A percentile compares a stretch with the other conserved stretches of the same genome.
Conservation (phyloP, 176 grass and related monocot species). For the Aegilops bicornis region DNA sequence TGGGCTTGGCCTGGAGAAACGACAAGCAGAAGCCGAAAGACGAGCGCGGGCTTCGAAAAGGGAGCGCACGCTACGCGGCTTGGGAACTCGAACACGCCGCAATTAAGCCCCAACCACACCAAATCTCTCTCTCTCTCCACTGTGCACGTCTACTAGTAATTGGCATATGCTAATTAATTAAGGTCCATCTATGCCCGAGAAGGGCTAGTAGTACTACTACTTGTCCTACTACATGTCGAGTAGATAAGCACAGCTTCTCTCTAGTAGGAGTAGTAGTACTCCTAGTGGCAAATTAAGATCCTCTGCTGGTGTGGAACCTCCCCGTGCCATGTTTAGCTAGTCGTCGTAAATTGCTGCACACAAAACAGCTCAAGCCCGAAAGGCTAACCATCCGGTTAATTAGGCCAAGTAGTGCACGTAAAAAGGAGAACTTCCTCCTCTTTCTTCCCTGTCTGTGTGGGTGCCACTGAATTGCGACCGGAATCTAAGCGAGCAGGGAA, state of each 20-base stretch:
- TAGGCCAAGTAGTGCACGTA: neutral
- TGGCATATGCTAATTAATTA: too few relatives aligned
- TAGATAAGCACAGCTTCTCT: neutral
- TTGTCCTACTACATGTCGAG: too few relatives aligned
- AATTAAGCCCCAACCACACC: constrained; percentile 26
- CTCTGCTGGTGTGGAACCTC: too few relatives aligned
- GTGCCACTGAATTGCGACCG: neutral
- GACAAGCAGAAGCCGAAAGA: constrained; percentile 26
- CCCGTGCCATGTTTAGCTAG: too few relatives aligned
- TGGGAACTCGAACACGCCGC: constrained; percentile 10
- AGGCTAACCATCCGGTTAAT: neutral
- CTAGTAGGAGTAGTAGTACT: too few relatives aligned
- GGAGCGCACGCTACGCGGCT: neutral
- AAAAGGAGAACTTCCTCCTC: neutral
- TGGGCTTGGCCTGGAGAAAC: neutral
- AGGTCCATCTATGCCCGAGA: neutral
- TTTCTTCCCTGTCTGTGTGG: neutral
- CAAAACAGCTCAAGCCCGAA: neutral
- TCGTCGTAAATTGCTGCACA: too few relatives aligned
- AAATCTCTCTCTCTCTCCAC: neutral
- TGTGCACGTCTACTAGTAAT: neutral
- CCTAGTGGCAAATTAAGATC: too few relatives aligned
- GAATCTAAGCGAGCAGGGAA: neutral
- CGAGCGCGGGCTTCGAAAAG: constrained; percentile 19
- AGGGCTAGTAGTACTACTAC: neutral